Evolutionary conservation across 345 rosid species (phyloP), one percentile per base, ranked within the genome.

Genomic region (Passiflora organensis): DNA sequence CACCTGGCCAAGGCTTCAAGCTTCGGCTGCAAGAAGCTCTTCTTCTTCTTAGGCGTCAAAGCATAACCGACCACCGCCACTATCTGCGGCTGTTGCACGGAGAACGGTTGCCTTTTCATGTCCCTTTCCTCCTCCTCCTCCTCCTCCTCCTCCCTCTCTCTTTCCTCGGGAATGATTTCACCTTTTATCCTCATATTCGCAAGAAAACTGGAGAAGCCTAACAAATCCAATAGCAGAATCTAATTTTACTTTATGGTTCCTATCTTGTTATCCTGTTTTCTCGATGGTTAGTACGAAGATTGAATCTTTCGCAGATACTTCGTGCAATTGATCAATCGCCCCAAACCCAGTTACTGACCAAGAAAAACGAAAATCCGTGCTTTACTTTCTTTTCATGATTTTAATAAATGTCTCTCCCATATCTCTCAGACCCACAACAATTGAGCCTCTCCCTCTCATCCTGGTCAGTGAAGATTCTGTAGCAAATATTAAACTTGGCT

Each of bases 21-120:
- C 64, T 83, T 76, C 43, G 97, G 97, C 69, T 83, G 89, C 82
- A 91, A 74, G 68, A 91, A 91, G 72, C 97, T 83, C 73, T 80
- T 83, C 72, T 71, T 87, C 82, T 91, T 91, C 89, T 91, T 91
- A 6, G 81, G 68, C 46, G 95, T 91, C 63, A 91, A 80, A 66
- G 97, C 96, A 58, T 91, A 85, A 16, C 97, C 97, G 18, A 91
- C 96, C 38, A 68, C 66, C 43, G 83, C 83, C 56, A 73, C 72
- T 57, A 58, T 70, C 57, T 72, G 78, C 10, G 61, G 70, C 62
- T 51, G 72, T 1, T 46, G 77, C 9, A 44, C 17, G 2, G 56
- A 24, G 32, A 32, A n/a, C 46, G 74, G 28, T 53, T 21, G n/a
- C 55, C 64, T 12, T 58, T 48, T 43, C 16, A 41, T 60, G 14